Percentiles rank a stretch among this genome's conserved stretches.
phyloP scores from a whole-genome alignment of 2,329 filamentous ascomycete species.

The Scedosporium aurantiacum region DNA sequence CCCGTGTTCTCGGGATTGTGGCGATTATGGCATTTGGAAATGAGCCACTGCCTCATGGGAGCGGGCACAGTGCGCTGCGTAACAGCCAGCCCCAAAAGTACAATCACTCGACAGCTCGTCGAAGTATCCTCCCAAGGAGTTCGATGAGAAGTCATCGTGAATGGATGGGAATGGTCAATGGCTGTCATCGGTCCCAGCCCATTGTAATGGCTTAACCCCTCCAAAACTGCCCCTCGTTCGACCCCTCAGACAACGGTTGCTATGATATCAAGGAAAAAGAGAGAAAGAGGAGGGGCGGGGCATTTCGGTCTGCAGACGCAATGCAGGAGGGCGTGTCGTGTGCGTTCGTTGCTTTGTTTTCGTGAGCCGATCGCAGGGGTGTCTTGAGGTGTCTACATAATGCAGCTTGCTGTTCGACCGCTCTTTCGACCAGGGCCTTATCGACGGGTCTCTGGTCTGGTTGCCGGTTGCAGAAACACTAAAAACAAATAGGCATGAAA shows the following conservation, averaged over 20 bases:
- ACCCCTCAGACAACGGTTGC: not conserved
- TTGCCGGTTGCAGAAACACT: not conserved
- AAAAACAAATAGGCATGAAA: too few species aligned
- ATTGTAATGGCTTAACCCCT: not conserved
- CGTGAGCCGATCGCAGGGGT: conserved; percentile 1
- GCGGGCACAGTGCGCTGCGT: not conserved
- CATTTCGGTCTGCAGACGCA: not conserved
- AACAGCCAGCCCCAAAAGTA: not conserved
- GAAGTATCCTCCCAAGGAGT: not conserved
- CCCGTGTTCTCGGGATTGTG: not conserved
- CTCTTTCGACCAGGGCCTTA: not conserved
- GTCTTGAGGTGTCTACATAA: not conserved
- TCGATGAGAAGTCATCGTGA: not conserved
- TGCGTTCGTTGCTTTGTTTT: not conserved
- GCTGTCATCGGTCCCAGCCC: not conserved
- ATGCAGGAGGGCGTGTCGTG: not conserved
- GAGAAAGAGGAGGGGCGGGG: not conserved
- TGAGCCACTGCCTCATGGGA: not conserved
- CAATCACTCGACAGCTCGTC: not conserved
- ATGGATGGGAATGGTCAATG: not conserved
- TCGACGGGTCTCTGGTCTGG: not conserved
- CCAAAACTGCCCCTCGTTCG: not conserved
- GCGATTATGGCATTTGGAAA: not conserved
- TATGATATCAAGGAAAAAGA: not conserved
- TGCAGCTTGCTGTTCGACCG: not conserved